Conservation (phyloP, 352 stramenopile genomes). For the Globisporangium spiculum region DNA sequence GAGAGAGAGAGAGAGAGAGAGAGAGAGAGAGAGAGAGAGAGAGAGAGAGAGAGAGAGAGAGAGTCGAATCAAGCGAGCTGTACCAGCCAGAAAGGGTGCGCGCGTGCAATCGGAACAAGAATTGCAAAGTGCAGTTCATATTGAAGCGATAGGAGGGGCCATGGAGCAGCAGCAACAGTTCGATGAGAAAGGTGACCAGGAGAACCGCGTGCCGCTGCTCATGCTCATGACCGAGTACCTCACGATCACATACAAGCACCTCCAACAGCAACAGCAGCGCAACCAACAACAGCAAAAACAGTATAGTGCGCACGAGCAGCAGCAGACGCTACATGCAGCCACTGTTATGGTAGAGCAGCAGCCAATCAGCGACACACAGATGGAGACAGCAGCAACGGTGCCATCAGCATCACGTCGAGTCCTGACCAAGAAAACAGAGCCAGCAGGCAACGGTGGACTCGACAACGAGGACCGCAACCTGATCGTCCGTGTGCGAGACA, state of each 20-base stretch:
- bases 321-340: background rate
- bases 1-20: too few species aligned
- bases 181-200: conserved; percentile 1
- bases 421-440: conserved; percentile 41
- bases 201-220: conserved; percentile 14
- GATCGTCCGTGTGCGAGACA: conserved; percentile 39
- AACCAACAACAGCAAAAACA: background rate
- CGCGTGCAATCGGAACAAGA: conserved; percentile 5
- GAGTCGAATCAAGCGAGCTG: too few species aligned
- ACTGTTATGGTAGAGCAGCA: background rate
- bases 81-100: background rate
- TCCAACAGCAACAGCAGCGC: background rate
- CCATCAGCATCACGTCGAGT: conserved; percentile 17
- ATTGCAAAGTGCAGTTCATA: background rate
- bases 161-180: conserved; percentile 9
- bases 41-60: too few species aligned
- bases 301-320: background rate
- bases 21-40: too few species aligned
- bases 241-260: conserved; percentile 27
- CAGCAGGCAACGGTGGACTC: conserved; percentile 32
- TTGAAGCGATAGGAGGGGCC: background rate
- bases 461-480: conserved; percentile 57
- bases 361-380: background rate
- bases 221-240: conserved; percentile 27
- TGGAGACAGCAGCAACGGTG: background rate